Percentiles rank a stretch among this genome's conserved stretches.
phyloP scores from a whole-genome alignment of 2,329 filamentous ascomycete species.

The Colletotrichum aenigma region DNA sequence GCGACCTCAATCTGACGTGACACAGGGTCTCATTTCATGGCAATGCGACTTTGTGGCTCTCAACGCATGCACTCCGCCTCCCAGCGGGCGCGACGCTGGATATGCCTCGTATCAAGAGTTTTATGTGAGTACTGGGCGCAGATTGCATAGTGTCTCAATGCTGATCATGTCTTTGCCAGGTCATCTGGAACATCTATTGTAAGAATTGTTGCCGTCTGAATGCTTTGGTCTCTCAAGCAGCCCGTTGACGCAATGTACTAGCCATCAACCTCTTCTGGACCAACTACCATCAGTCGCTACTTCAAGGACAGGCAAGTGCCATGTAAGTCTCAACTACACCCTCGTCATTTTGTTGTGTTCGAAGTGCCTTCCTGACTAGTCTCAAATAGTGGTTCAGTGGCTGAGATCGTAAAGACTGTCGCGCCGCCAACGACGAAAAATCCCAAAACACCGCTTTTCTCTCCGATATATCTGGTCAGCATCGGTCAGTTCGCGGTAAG shows the following conservation, averaged over 20 bases:
- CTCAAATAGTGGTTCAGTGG: background rate
- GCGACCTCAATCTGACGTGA: background rate
- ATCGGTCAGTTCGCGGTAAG: background rate
- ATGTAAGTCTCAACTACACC: background rate
- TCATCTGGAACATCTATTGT: constrained; percentile 10
- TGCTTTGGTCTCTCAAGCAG: background rate
- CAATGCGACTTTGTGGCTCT: background rate
- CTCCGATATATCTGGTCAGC: background rate
- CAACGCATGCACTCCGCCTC: background rate
- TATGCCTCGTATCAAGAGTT: background rate
- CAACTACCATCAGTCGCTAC: background rate
- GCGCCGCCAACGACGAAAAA: background rate
- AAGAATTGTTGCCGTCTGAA: background rate
- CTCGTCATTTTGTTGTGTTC: background rate
- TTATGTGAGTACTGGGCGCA: background rate
- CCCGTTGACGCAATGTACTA: background rate
- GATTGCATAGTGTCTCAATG: background rate
- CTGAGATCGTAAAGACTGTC: background rate
- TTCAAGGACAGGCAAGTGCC: background rate
- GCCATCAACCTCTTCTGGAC: constrained; percentile 9
- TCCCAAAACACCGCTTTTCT: background rate
- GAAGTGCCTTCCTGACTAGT: too few relatives aligned
- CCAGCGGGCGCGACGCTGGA: background rate
- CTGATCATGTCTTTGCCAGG: background rate
- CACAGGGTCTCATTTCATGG: background rate